Evolutionary conservation across 1,139 yeast genomes (phyloP).

Genomic region (Lodderomyces orthopsilosis): DNA sequence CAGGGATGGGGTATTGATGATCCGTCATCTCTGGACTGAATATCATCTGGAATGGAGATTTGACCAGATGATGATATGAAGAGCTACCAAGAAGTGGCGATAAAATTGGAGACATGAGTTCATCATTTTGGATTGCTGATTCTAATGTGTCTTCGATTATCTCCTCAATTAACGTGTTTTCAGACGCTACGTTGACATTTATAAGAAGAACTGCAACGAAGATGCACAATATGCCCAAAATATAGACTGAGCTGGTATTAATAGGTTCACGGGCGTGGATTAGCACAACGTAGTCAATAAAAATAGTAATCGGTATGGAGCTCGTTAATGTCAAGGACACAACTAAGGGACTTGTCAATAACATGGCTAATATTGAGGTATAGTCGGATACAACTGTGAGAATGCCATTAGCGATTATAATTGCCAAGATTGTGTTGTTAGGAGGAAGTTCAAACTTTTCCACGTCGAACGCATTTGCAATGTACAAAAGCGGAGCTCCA

Average conservation of each 20-base stretch:
- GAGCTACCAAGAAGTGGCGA: constrained; percentile 32
- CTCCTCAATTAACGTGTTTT: constrained; percentile 44
- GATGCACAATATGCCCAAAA: constrained; percentile 46
- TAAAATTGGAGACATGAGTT: constrained; percentile 44
- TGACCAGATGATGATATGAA: background rate
- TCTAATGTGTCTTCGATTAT: constrained; percentile 50
- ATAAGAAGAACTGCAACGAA: constrained; percentile 47
- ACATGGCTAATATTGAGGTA: constrained; percentile 47
- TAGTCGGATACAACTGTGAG: constrained; percentile 51
- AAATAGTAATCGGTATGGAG: constrained; percentile 52
- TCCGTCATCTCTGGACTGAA: constrained; percentile 1
- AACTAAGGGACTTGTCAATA: constrained; percentile 53
- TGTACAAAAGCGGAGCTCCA: constrained; percentile 36
- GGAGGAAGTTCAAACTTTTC: constrained; percentile 46
- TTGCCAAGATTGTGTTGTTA: constrained; percentile 25
- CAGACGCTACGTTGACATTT: constrained; percentile 41
- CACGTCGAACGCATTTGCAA: constrained; percentile 32
- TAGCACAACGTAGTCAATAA: constrained; percentile 40
- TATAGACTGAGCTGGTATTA: constrained; percentile 32
- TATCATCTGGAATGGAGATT: constrained; percentile 5
- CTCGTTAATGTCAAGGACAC: constrained; percentile 52
- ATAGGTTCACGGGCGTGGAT: constrained; percentile 19
- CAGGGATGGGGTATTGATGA: constrained; percentile 1
- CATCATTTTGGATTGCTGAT: constrained; percentile 47
- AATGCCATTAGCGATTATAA: constrained; percentile 42